phyloP scores from a whole-genome alignment of 345 rosid genomes.

The Gossypium ekmanianum region DNA sequence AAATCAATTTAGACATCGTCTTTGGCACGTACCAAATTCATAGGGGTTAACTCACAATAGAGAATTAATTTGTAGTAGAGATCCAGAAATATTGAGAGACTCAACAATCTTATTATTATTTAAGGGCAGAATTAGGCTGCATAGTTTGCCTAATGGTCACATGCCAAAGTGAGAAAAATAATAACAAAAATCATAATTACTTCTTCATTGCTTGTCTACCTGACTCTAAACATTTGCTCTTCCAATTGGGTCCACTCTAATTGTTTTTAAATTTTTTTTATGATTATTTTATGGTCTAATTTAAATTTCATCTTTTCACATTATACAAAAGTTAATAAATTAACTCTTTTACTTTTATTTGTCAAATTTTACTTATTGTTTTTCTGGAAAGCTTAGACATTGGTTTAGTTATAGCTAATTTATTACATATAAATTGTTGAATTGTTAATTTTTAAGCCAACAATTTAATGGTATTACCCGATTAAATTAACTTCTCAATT shows the following conservation, averaged over 20 bases:
- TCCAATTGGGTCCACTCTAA: conserved; percentile 23
- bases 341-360: too few relatives aligned
- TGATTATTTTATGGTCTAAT: neutral
- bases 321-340: too few relatives aligned
- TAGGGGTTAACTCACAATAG: too few relatives aligned
- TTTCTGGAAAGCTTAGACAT: too few relatives aligned
- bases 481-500: too few relatives aligned
- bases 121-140: conserved; percentile 9
- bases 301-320: neutral
- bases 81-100: neutral
- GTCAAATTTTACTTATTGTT: too few relatives aligned
- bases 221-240: conserved; percentile 36
- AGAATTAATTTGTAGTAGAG: too few relatives aligned
- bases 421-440: too few relatives aligned
- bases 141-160: conserved; percentile 36
- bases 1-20: neutral
- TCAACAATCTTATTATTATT: neutral
- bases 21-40: neutral
- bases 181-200: conserved; percentile 12
- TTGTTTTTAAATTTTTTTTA: neutral
- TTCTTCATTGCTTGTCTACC: conserved; percentile 36
- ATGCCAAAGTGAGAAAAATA: conserved; percentile 16
- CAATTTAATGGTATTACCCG: too few relatives aligned
- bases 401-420: too few relatives aligned
- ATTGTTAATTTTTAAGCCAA: too few relatives aligned